Percentiles rank a stretch among this genome's conserved stretches.
phyloP scores from a whole-genome alignment of 2,329 filamentous ascomycete species.

The Diaporthe amygdali region DNA sequence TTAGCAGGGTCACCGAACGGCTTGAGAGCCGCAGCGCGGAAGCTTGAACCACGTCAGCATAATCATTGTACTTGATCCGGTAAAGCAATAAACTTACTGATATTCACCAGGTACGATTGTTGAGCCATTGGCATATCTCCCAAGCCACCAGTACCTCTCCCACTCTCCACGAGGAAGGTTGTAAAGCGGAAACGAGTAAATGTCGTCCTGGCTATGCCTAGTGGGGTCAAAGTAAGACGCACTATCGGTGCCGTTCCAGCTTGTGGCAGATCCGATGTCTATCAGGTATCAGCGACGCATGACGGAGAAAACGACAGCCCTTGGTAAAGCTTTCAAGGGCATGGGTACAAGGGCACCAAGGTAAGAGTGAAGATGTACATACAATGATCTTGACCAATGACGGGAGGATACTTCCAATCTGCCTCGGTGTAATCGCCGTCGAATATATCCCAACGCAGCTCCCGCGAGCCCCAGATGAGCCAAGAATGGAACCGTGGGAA shows the following conservation, averaged over 20 bases:
- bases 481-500: constrained; percentile 30
- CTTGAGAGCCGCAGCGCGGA: neutral
- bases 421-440: constrained; percentile 29
- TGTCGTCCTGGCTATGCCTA: neutral
- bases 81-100: neutral
- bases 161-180: neutral
- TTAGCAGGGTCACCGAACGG: neutral
- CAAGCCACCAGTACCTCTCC: constrained; percentile 9
- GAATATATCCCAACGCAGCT: constrained; percentile 36
- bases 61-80: rapidly evolving
- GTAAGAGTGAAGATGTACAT: neutral
- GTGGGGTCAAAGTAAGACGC: neutral
- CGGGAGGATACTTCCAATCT: constrained; percentile 36
- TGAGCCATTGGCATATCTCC: neutral
- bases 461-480: constrained; percentile 31
- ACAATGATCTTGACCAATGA: constrained; percentile 32
- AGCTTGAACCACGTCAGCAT: neutral
- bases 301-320: no score
- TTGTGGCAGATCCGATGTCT: neutral
- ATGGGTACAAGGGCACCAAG: neutral
- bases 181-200: neutral
- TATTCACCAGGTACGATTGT: neutral
- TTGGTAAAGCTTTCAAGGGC: rapidly evolving
- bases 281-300: neutral
- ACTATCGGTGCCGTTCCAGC: neutral